Evolutionary conservation across 208 protist species (phyloP), one percentile per base, ranked within the genome.

Genomic region (Leishmania major): DNA sequence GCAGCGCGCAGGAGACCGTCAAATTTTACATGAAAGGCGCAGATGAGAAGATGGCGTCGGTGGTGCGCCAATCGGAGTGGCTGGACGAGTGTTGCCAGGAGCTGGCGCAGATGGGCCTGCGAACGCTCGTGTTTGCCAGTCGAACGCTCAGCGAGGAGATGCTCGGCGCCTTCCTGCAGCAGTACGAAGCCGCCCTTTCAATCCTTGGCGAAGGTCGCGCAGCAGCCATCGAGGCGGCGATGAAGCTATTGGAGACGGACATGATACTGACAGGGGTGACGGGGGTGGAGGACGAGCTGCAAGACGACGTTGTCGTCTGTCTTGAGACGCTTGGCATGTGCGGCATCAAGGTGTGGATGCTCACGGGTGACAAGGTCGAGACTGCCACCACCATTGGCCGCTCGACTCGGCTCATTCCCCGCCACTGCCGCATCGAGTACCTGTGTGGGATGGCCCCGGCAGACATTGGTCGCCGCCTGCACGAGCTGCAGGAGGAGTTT

Each of bases 321-420:
- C 88, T 99, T 0, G 99, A 99, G 85, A 94, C 89, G 59, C 89
- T 99, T 1, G 89, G 97, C 69, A 98, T 99, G 90, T 99, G 98
- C n/a, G 99, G 98, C 62, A 97, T 99, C 55, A 99, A 97, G 60
- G 93, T 99, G 11, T 99, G 99, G 99, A 99, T 99, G 92, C 90
- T 99, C 3, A 99, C 99, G 5, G 99, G 99, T 62, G 99, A 99
- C 88, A 99, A 99, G 87, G 91, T 99, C 19, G 97, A 99, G 82
- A 99, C 98, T 25, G 98, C 98, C 28, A 98, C 89, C 28, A 99
- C 97, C 73, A 99, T 99, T 84, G 98, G 96, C 31, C 95, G 97
- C n/a, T 92, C 91, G 10, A 97, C 97, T 10, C 93, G 93, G 8
- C 84, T 99, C 1, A 96, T 99, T 28, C 88, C 92, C 22, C 87